A percentile compares a stretch with the other conserved stretches of the same genome.
phyloP scores from a whole-genome alignment of 352 stramenopile genomes.

The Phytophthora meadii region DNA sequence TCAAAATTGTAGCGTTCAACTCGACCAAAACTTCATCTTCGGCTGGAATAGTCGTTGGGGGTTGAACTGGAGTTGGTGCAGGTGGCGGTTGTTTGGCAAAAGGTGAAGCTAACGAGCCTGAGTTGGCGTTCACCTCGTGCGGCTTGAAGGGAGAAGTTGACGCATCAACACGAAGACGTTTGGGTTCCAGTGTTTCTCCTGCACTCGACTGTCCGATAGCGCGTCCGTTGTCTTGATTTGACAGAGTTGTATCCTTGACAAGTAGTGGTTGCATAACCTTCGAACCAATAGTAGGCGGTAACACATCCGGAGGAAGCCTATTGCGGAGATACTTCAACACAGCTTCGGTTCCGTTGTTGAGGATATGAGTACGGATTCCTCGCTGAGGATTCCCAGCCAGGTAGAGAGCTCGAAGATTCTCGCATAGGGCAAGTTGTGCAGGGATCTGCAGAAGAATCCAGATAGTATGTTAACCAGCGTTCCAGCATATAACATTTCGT shows the following conservation, averaged over 20 bases:
- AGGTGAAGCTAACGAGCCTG: slow-evolving; percentile 8
- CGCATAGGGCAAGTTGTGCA: slow-evolving; percentile 60
- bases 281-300: slow-evolving; percentile 28
- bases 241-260: slow-evolving; percentile 4
- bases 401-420: slow-evolving; percentile 65
- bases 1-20: slow-evolving; percentile 52
- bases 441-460: slow-evolving; percentile 58
- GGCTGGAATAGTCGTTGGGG: not conserved
- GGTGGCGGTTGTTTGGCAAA: slow-evolving; percentile 14
- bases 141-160: slow-evolving; percentile 29
- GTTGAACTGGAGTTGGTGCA: slow-evolving; percentile 1
- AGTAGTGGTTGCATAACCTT: not conserved
- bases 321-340: slow-evolving; percentile 81
- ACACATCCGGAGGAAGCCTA: slow-evolving; percentile 45
- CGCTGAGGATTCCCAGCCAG: slow-evolving; percentile 82
- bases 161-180: slow-evolving; percentile 36
- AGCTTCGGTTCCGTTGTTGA: slow-evolving; percentile 74
- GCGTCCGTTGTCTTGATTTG: slow-evolving; percentile 22
- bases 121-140: slow-evolving; percentile 14
- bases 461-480: not conserved
- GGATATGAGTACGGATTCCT: slow-evolving; percentile 65
- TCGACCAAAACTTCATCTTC: slow-evolving; percentile 40
- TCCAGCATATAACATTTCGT: not conserved
- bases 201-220: slow-evolving; percentile 6
- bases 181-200: slow-evolving; percentile 32